Percentiles rank a stretch among this genome's conserved stretches.
Conservation (phyloP, 352 stramenopile species). For the Globisporangium lucens region DNA sequence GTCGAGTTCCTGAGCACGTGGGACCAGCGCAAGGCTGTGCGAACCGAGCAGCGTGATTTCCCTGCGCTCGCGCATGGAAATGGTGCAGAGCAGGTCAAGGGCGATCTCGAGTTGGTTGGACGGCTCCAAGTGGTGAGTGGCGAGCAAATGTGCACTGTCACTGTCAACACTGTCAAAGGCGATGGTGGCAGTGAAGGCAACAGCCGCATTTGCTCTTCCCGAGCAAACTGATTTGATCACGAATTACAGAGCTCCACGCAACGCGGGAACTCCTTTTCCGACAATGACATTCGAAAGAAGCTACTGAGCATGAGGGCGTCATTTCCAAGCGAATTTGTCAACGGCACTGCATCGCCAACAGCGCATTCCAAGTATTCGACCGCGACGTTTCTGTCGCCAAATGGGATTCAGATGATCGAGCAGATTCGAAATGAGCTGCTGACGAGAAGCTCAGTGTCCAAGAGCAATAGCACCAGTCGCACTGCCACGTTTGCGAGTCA, state of each 20-base stretch:
- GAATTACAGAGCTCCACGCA: not conserved
- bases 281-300: conserved; percentile 28
- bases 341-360: not conserved
- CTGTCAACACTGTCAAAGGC: not conserved
- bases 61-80: conserved; percentile 28
- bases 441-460: conserved; percentile 19
- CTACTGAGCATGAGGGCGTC: conserved; percentile 32
- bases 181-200: conserved; percentile 10
- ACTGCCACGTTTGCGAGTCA: conserved; percentile 13
- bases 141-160: conserved; percentile 23
- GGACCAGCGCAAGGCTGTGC: conserved; percentile 66
- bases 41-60: conserved; percentile 64
- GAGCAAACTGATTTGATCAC: conserved; percentile 7
- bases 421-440: conserved; percentile 44
- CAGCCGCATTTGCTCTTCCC: conserved; percentile 8
- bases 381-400: conserved; percentile 27
- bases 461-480: conserved; percentile 16
- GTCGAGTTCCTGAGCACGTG: conserved; percentile 67
- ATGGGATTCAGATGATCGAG: conserved; percentile 40
- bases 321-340: not conserved
- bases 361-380: not conserved
- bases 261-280: not conserved
- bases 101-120: conserved; percentile 59
- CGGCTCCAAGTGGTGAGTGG: conserved; percentile 42
- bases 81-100: conserved; percentile 50